Conservation (phyloP, 2,329 filamentous ascomycete species). For the Gnomoniopsis smithogilvyi region DNA sequence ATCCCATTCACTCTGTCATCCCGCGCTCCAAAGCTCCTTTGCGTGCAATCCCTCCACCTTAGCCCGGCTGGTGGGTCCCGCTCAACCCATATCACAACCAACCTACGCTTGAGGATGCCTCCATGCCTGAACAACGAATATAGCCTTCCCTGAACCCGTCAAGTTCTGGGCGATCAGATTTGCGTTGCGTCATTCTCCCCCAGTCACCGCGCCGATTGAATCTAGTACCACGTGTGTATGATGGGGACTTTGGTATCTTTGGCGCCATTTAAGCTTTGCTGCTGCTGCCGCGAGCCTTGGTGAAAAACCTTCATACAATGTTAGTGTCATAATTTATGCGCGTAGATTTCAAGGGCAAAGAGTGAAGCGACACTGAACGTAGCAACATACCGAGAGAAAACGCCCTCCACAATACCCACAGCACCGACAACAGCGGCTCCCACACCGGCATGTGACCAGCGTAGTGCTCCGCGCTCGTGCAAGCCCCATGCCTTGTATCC, state of each 20-base stretch:
- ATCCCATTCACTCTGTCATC: too few species aligned
- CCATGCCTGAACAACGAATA: too few species aligned
- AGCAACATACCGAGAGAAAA: slow-evolving; percentile 44
- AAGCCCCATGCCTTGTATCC: slow-evolving; percentile 55
- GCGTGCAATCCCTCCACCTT: too few species aligned
- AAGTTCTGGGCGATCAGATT: too few species aligned
- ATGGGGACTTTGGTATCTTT: too few species aligned
- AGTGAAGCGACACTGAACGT: neutral
- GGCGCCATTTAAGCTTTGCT: neutral
- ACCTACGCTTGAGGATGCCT: too few species aligned
- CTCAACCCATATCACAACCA: too few species aligned
- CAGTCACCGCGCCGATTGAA: too few species aligned
- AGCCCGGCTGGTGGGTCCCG: too few species aligned
- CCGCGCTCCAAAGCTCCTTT: too few species aligned
- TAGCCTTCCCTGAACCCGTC: too few species aligned
- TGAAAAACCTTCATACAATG: slow-evolving; percentile 27
- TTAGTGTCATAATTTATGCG: slow-evolving; percentile 7
- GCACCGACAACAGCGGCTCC: slow-evolving; percentile 49
- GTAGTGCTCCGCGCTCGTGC: slow-evolving; percentile 49
- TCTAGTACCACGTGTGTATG: neutral
- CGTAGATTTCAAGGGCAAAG: neutral
- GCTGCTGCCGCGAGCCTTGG: slow-evolving; percentile 32
- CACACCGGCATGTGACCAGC: slow-evolving; percentile 47
- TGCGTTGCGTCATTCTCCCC: too few species aligned
- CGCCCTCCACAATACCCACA: slow-evolving; percentile 47